Conservation (phyloP, 306 rosid species). For the Cyamopsis tetragonoloba region DNA sequence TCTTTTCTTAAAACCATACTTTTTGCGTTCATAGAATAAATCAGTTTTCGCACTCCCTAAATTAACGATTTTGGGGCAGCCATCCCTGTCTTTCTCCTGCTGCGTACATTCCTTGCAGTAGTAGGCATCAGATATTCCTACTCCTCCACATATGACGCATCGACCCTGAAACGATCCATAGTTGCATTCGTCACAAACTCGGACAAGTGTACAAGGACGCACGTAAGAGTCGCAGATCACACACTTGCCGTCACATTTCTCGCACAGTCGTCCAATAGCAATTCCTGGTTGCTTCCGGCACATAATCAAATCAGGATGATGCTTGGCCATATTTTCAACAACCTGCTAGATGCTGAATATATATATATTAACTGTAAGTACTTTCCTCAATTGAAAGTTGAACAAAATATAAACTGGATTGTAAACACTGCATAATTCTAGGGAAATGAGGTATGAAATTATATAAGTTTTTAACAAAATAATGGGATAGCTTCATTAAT, state of each 20-base stretch:
- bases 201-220: conserved; percentile 86
- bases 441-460: not conserved
- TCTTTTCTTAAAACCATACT: conserved; percentile 91
- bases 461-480: not conserved
- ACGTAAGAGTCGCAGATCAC: conserved; percentile 83
- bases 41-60: conserved; percentile 87
- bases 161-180: conserved; percentile 76
- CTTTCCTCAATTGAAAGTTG: not conserved
- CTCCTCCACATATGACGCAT: conserved; percentile 90
- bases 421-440: not conserved
- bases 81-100: conserved; percentile 93
- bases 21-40: conserved; percentile 79
- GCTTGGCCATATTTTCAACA: conserved; percentile 67
- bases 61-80: conserved; percentile 90
- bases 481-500: not conserved
- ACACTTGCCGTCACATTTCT: conserved; percentile 89
- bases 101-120: conserved; percentile 97
- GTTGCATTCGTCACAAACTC: conserved; percentile 90
- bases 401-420: not conserved
- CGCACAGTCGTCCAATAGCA: conserved; percentile 76
- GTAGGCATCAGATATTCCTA: conserved; percentile 89
- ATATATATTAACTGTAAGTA: not conserved
- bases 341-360: conserved; percentile 24
- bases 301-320: conserved; percentile 91
- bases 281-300: conserved; percentile 90